Evolutionary conservation across 805 yeast species (phyloP).

Genomic region (Candida peoriensis): DNA sequence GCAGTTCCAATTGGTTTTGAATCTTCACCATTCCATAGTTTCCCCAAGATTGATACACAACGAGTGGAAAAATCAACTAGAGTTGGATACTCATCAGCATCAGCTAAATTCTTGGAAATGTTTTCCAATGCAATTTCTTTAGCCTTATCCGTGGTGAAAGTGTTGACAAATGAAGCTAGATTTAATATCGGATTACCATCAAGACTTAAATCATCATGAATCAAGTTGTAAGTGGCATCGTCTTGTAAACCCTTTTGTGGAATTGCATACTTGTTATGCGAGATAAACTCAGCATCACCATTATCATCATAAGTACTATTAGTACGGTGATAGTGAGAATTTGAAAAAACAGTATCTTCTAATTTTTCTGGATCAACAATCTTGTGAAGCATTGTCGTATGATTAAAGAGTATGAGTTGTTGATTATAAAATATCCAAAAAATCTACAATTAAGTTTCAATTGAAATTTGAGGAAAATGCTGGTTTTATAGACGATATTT

Average conservation of each 20-base stretch:
- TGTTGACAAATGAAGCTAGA: conserved; percentile 86
- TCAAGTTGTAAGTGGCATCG: conserved; percentile 51
- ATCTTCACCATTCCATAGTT: conserved; percentile 73
- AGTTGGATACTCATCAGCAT: conserved; percentile 90
- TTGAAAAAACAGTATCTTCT: conserved; percentile 25
- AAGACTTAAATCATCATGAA: conserved; percentile 68
- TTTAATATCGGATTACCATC: conserved; percentile 85
- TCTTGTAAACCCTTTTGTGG: conserved; percentile 53
- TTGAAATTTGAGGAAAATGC: no score
- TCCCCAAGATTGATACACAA: conserved; percentile 74
- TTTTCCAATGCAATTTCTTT: conserved; percentile 58
- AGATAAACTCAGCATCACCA: conserved; percentile 9
- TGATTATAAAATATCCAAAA: no score
- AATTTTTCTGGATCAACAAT: conserved; percentile 28
- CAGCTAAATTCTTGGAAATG: conserved; percentile 83
- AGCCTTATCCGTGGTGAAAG: conserved; percentile 53
- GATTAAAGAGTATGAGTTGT: no score
- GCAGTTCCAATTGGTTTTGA: conserved; percentile 72
- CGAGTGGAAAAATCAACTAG: conserved; percentile 73
- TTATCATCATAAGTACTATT: no score
- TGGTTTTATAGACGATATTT: no score
- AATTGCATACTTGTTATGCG: conserved; percentile 46
- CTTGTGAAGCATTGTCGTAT: conserved; percentile 19
- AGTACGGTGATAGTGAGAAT: conserved; percentile 25
- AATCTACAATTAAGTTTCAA: no score